phyloP scores from a whole-genome alignment of 768 basidiomycete genomes.

The Russula brevipes region DNA sequence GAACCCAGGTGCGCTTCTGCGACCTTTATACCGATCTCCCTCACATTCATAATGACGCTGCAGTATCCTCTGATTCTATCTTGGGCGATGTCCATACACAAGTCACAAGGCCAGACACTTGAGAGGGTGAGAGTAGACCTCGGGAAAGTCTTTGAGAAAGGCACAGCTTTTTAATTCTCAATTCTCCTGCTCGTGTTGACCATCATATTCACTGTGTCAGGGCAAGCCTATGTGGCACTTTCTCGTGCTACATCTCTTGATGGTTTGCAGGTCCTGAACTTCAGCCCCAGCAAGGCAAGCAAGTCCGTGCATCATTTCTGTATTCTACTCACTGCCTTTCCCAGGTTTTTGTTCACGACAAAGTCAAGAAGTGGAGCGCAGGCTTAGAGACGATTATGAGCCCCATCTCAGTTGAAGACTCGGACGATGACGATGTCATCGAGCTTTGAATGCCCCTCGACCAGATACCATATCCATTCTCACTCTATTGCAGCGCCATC shows the following conservation, averaged over 20 bases:
- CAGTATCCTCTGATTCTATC: conserved; percentile 84
- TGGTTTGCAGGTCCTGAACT: conserved; percentile 80
- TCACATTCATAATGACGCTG: background rate
- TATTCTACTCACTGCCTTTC: background rate
- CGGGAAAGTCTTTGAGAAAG: conserved; percentile 89
- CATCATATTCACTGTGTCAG: conserved; percentile 34
- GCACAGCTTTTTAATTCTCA: conserved; percentile 34
- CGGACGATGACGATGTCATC: conserved; percentile 10
- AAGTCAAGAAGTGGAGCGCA: conserved; percentile 66
- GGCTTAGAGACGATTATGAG: conserved; percentile 50
- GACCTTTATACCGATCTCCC: background rate
- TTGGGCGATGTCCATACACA: conserved; percentile 99
- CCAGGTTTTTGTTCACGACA: conserved; percentile 31
- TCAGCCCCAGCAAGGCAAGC: conserved; percentile 65
- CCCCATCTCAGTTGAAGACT: conserved; percentile 13
- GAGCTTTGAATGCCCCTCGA: background rate
- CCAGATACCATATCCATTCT: background rate
- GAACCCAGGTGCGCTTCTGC: conserved; percentile 59
- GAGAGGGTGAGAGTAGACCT: conserved; percentile 94
- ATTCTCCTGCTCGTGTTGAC: background rate
- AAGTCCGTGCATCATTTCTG: background rate
- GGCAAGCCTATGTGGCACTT: conserved; percentile 87
- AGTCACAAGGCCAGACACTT: conserved; percentile 95
- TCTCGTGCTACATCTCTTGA: conserved; percentile 84
- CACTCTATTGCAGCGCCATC: background rate